These are phyloP conservation scores for Podaxis pistillaris DNA, from an alignment of 768 basidiomycete species.

Conservation along the genomic window DNA sequence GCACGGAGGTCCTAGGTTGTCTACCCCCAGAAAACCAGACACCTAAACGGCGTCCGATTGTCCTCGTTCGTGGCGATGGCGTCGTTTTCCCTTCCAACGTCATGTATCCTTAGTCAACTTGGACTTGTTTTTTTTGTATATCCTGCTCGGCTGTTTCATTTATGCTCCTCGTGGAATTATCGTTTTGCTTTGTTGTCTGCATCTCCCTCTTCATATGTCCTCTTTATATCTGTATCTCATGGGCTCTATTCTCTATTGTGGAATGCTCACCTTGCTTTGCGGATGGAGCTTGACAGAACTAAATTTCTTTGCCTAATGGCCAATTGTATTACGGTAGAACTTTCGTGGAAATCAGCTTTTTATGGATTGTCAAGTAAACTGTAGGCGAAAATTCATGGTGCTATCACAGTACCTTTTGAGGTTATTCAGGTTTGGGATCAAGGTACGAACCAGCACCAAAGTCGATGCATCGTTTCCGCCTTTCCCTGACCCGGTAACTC, in stretches of 20 bases:
- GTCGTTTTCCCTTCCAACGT: slow-evolving; percentile 83
- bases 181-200: slow-evolving; percentile 29
- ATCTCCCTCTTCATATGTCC: slow-evolving; percentile 14
- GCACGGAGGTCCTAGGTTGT: slow-evolving; percentile 82
- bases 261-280: slow-evolving; percentile 16
- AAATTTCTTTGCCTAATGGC: neutral
- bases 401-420: neutral
- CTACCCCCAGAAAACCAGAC: slow-evolving; percentile 67
- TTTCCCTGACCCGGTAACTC: neutral
- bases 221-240: slow-evolving; percentile 19
- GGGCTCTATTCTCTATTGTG: slow-evolving; percentile 21
- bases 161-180: slow-evolving; percentile 17
- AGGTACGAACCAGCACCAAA: neutral
- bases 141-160: slow-evolving; percentile 12
- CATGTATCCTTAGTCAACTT: slow-evolving; percentile 64
- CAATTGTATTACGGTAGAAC: slow-evolving; percentile 12
- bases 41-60: slow-evolving; percentile 72
- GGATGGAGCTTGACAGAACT: slow-evolving; percentile 7
- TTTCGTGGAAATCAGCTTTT: slow-evolving; percentile 3
- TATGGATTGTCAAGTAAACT: neutral
- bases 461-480: neutral
- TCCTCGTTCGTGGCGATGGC: slow-evolving; percentile 82
- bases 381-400: neutral
- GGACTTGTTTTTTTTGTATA: neutral
- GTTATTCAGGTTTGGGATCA: neutral